Evolutionary conservation across 75 land plant genomes (phyloP).

Genomic region (Selaginella moellendorffii): DNA sequence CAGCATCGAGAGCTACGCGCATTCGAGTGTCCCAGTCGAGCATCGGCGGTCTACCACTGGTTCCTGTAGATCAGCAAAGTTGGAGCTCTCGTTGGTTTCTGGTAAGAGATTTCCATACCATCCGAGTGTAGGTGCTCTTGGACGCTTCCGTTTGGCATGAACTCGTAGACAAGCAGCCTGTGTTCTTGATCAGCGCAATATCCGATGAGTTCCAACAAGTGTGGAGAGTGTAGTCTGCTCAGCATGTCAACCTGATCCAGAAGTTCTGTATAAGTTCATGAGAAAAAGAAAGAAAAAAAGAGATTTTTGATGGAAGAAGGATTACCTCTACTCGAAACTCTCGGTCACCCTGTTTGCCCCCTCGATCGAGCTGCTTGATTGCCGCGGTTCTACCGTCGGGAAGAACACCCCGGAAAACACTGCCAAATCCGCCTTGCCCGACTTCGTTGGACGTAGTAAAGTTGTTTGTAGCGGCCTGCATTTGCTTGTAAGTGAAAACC

Average conservation of each 20-base stretch:
- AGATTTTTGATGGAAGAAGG: background rate
- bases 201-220: slow-evolving; percentile 49
- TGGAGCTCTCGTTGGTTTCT: no score
- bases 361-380: slow-evolving; percentile 57
- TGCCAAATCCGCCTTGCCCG: slow-evolving; percentile 72
- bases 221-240: slow-evolving; percentile 43
- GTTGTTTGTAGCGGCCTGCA: slow-evolving; percentile 56
- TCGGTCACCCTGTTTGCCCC: slow-evolving; percentile 66
- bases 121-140: slow-evolving; percentile 43
- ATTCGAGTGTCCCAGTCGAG: slow-evolving; percentile 55
- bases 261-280: no score
- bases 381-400: slow-evolving; percentile 48
- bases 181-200: slow-evolving; percentile 76
- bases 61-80: background rate
- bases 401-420: slow-evolving; percentile 50
- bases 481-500: slow-evolving; percentile 59
- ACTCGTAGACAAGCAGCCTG: slow-evolving; percentile 53
- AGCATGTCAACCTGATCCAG: slow-evolving; percentile 24
- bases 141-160: slow-evolving; percentile 58
- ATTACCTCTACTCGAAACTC: slow-evolving; percentile 72
- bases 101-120: no score
- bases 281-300: background rate
- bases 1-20: slow-evolving; percentile 65
- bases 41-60: background rate
- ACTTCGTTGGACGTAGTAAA: slow-evolving; percentile 48